phyloP scores from a whole-genome alignment of 2,329 filamentous ascomycete genomes.

The Apiospora sp. region DNA sequence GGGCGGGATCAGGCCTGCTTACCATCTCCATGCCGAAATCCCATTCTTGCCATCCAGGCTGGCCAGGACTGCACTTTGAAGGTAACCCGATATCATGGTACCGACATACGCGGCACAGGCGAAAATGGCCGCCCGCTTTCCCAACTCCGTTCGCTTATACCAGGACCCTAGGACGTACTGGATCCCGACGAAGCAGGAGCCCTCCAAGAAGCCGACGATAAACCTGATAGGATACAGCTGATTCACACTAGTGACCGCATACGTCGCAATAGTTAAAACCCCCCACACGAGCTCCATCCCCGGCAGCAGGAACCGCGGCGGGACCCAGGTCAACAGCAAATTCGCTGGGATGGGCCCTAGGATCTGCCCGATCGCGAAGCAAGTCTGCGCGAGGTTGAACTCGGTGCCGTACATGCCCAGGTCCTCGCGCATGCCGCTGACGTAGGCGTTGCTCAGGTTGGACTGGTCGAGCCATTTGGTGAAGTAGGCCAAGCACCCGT shows the following conservation, averaged over 20 bases:
- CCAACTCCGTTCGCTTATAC: conserved; percentile 68
- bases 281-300: conserved; percentile 51
- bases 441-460: conserved; percentile 37
- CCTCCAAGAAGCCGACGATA: conserved; percentile 54
- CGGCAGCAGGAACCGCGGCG: conserved; percentile 50
- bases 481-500: conserved; percentile 39
- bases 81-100: conserved; percentile 65
- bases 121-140: conserved; percentile 70
- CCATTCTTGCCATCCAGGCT: conserved; percentile 52
- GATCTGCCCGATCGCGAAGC: conserved; percentile 33
- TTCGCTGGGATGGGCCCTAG: conserved; percentile 34
- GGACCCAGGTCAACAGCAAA: conserved; percentile 47
- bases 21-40: conserved; percentile 60
- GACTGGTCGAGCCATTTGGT: conserved; percentile 40
- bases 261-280: conserved; percentile 34
- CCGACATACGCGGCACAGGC: conserved; percentile 67
- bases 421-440: conserved; percentile 39
- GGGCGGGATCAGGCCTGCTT: conserved; percentile 31
- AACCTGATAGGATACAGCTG: conserved; percentile 50
- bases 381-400: conserved; percentile 32
- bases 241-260: conserved; percentile 31
- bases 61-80: conserved; percentile 55
- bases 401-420: conserved; percentile 32
- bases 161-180: conserved; percentile 63
- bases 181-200: conserved; percentile 55